These are phyloP conservation scores for Botrytis squamosa DNA, from an alignment of 2,329 filamentous ascomycete genomes.

Conservation along the genomic window DNA sequence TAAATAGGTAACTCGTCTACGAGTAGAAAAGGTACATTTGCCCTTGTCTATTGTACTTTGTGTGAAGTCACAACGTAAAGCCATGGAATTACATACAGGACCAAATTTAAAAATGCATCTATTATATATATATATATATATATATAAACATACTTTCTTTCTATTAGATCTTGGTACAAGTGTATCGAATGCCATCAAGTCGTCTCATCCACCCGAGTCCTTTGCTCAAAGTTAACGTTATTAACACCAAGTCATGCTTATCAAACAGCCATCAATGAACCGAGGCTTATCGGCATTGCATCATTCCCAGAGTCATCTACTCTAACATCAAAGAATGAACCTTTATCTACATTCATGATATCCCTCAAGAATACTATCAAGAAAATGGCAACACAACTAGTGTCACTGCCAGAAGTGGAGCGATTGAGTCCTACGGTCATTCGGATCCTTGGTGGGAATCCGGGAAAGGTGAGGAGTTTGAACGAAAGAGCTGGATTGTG, in stretches of 20 bases:
- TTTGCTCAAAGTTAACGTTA: background rate
- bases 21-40: background rate
- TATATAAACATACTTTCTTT: background rate
- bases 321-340: background rate
- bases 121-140: background rate
- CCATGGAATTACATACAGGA: background rate
- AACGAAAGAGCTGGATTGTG: background rate
- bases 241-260: background rate
- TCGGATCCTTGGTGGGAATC: slow-evolving; percentile 86
- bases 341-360: slow-evolving; percentile 5
- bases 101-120: background rate
- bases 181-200: background rate
- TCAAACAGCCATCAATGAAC: slow-evolving; percentile 4
- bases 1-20: background rate
- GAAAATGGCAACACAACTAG: slow-evolving; percentile 38
- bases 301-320: background rate
- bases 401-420: slow-evolving; percentile 65
- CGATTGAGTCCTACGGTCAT: slow-evolving; percentile 76
- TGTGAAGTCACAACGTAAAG: background rate
- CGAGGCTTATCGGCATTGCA: slow-evolving; percentile 19
- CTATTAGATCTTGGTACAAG: background rate
- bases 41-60: background rate
- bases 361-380: slow-evolving; percentile 10
- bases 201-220: background rate
- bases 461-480: slow-evolving; percentile 64